Base-by-base conservation (phyloP, 1,284 basidiomycete genomes). In the Cutaneotrichosporon curvatum region DNA sequence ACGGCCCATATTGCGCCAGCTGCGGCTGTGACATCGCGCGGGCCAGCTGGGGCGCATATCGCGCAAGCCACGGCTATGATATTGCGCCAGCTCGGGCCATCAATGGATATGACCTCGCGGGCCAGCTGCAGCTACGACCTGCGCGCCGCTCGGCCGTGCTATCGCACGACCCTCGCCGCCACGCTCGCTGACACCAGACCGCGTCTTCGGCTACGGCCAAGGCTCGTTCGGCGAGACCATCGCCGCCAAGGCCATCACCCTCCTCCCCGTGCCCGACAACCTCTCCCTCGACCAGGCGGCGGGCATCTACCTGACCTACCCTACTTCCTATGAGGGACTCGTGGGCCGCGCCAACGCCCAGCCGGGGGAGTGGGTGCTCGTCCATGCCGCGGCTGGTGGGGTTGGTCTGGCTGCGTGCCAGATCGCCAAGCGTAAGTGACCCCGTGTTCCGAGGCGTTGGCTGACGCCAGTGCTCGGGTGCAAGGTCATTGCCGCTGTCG, bases 341-440 rank as follows among this genome's bases (percentile, higher is more conserved):
- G 84, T 89, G 0, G 84, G 85, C n/a, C 76, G 89, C 44, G 91
- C 85, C 9, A 73, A 85, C 51, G 71, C 88, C 28, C 81, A 87
- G 63, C 66, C 80, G 49, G 86, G 86, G 21, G 89, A 95, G 72
- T 90, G 85, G 80, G 81, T 92, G 2, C 78, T 94, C 14, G 82
- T 94, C 6, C 85, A 84, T 43, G 89, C 87, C 10, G 85, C 85
- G n/a, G 87, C 87, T 2, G 71, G 71, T 5, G 92, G 92, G 21
- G 91, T 98, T 4, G 94, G 94, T 1, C 81, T 96, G 40, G 82
- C 83, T 8, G 91, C 91, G 4, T 82, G 89, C 14, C 91, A 95
- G 64, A 76, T 94, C 43, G 90, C 87, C 15, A 92, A 92, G 78
- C 49, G 68, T 71, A 30, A 41, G 61, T 56, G n/a, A n/a, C n/a